Percentiles rank a stretch among this genome's conserved stretches.
These are phyloP conservation scores for Rhynchosporium agropyri DNA, from an alignment of 2,329 filamentous ascomycete species.

Conservation along the genomic window DNA sequence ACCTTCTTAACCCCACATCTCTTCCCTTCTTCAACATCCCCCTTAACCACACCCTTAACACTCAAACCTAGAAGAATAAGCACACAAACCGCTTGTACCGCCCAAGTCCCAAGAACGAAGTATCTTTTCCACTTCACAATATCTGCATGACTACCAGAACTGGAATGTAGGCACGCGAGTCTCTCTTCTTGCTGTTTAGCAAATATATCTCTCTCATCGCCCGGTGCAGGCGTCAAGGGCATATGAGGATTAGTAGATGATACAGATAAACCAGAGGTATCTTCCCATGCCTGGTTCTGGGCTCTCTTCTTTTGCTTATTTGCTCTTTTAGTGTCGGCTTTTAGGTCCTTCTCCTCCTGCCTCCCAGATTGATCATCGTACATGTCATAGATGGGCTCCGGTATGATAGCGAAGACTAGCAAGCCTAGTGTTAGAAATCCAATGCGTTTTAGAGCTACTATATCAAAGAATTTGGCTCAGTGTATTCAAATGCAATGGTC, in stretches of 20 bases:
- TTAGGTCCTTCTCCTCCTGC: neutral
- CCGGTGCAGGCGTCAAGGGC: neutral
- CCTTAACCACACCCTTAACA: neutral
- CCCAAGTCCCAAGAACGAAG: neutral
- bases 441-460: neutral
- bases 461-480: neutral
- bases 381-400: neutral
- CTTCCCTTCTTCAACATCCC: neutral
- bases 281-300: neutral
- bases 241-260: neutral
- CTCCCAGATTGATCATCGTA: neutral
- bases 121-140: neutral
- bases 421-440: neutral
- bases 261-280: neutral
- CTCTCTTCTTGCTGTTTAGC: neutral
- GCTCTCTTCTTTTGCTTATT: neutral
- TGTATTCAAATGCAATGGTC: neutral
- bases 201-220: neutral
- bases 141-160: neutral
- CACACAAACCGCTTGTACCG: neutral
- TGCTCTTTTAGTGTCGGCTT: neutral
- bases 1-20: neutral
- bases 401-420: neutral
- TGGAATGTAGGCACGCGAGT: neutral
- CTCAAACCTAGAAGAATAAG: neutral